These are phyloP conservation scores for Lobosporangium transversale DNA, from an alignment of 192 early-diverging fungal species.

Conservation along the genomic window DNA sequence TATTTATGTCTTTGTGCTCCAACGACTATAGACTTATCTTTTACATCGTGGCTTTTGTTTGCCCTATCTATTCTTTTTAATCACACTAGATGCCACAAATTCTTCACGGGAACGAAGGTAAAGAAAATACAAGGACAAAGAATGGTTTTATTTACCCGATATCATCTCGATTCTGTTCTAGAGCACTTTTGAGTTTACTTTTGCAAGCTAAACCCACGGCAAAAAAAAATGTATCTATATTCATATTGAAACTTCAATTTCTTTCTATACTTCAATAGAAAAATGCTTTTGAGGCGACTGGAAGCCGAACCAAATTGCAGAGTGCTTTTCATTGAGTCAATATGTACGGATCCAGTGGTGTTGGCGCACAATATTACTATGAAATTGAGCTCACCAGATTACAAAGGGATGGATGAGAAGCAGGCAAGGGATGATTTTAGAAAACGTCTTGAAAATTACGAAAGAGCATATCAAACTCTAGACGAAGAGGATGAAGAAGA, in stretches of 20 bases:
- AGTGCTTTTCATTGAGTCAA: conserved; percentile 82
- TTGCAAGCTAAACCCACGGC: too few relatives aligned
- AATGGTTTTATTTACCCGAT: too few relatives aligned
- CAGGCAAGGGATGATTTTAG: conserved; percentile 87
- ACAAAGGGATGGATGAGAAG: conserved; percentile 84
- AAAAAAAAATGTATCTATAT: too few relatives aligned
- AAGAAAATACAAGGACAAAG: too few relatives aligned
- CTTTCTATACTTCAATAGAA: conserved; percentile 21
- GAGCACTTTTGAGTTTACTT: too few relatives aligned
- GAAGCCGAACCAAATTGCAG: conserved; percentile 69
- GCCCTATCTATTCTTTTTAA: conserved; percentile 24
- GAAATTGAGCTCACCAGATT: conserved; percentile 96
- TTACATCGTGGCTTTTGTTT: background rate
- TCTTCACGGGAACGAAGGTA: conserved; percentile 85
- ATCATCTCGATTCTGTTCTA: too few relatives aligned
- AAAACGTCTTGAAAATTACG: conserved; percentile 89
- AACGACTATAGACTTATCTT: background rate
- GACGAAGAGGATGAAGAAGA: conserved; percentile 83
- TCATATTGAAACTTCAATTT: too few relatives aligned
- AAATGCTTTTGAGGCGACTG: conserved; percentile 69
- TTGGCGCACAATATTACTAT: conserved; percentile 52
- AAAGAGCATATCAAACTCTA: conserved; percentile 90
- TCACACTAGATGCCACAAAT: conserved; percentile 87
- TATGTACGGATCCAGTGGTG: conserved; percentile 81
- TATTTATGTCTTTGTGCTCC: too few relatives aligned